Conservation (phyloP, 306 rosid species). For the Vigna mungo region DNA sequence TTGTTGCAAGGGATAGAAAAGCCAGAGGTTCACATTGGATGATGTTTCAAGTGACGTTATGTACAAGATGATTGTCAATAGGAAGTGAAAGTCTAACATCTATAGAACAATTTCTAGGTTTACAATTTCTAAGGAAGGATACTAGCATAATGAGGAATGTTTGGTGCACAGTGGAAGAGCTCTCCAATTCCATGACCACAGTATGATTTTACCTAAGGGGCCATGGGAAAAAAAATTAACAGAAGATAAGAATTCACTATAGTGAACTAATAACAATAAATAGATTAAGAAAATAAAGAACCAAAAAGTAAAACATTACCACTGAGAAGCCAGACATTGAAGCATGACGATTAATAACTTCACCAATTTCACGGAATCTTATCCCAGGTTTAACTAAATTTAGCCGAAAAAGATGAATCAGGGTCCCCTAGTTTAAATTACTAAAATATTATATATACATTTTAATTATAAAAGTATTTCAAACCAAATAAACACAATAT, state of each 20-base stretch:
- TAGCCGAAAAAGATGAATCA: slow-evolving; percentile 39
- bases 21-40: not conserved
- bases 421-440: slow-evolving; percentile 22
- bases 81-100: not conserved
- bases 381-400: slow-evolving; percentile 89
- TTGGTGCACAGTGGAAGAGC: slow-evolving; percentile 95
- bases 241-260: slow-evolving; percentile 10
- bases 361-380: slow-evolving; percentile 93
- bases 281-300: not conserved
- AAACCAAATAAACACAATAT: slow-evolving; percentile 7
- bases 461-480: not conserved
- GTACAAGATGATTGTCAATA: not conserved
- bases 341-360: slow-evolving; percentile 86
- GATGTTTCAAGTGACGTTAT: not conserved
- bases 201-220: slow-evolving; percentile 72
- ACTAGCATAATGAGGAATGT: slow-evolving; percentile 93
- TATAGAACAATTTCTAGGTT: not conserved
- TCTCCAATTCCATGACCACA: slow-evolving; percentile 99
- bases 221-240: slow-evolving; percentile 13
- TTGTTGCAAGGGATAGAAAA: not conserved
- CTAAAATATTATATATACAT: not conserved
- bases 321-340: slow-evolving; percentile 80
- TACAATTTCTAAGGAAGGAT: too few species aligned
- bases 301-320: slow-evolving; percentile 57
- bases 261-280: not conserved